A percentile compares a stretch with the other conserved stretches of the same genome.
phyloP scores from a whole-genome alignment of 1,284 basidiomycete genomes.

The Tetrapyrgos nigripes region DNA sequence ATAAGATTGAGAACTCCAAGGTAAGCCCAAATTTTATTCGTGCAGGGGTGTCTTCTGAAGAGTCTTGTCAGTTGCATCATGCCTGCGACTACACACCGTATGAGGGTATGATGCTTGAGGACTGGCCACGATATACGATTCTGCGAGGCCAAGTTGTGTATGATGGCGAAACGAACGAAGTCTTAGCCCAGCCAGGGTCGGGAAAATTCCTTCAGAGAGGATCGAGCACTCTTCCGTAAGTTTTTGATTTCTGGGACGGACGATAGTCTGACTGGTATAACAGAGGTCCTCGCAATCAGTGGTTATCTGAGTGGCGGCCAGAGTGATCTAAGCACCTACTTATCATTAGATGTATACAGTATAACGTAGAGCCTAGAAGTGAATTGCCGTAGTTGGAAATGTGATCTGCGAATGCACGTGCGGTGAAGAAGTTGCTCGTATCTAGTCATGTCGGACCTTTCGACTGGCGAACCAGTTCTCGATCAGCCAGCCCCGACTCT shows the following conservation, averaged over 20 bases:
- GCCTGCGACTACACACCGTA: constrained; percentile 26
- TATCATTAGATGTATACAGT: no score
- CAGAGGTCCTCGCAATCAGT: neutral
- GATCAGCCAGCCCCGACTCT: constrained; percentile 1
- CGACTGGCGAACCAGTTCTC: no score
- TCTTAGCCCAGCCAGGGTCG: neutral
- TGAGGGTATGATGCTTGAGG: constrained; percentile 25
- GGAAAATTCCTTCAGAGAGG: constrained; percentile 1
- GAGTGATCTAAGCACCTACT: neutral
- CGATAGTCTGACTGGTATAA: neutral
- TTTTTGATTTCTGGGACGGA: neutral
- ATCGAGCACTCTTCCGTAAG: constrained; percentile 1
- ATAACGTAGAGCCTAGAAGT: no score
- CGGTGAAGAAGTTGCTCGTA: neutral
- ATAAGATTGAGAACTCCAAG: neutral
- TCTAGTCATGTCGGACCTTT: neutral
- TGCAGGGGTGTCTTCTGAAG: neutral
- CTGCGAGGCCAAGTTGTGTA: constrained; percentile 27
- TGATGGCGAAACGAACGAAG: constrained; percentile 4
- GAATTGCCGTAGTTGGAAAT: neutral
- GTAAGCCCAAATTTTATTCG: neutral
- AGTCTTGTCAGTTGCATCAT: constrained; percentile 22
- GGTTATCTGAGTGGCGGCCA: neutral
- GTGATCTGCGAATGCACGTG: neutral
- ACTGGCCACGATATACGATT: constrained; percentile 29